phyloP scores from a whole-genome alignment of 352 stramenopile genomes.

The Phytophthora idaei region DNA sequence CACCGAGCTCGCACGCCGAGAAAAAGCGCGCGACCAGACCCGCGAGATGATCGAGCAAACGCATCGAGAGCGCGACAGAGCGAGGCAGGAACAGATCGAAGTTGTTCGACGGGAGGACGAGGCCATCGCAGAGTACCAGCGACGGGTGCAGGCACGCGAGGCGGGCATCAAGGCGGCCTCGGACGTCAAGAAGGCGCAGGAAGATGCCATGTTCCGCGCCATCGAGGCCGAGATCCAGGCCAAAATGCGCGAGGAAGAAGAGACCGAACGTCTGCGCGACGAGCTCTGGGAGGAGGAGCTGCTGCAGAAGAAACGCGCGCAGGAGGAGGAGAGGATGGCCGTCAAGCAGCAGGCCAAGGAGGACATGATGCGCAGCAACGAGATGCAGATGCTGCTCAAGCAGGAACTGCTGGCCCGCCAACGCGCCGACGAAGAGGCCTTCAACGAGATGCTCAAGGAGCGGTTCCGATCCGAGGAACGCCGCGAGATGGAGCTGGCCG shows the following conservation, averaged over 20 bases:
- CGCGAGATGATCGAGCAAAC: slow-evolving; percentile 62
- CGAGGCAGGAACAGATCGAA: slow-evolving; percentile 33
- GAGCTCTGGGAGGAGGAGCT: slow-evolving; percentile 94
- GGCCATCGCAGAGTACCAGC: slow-evolving; percentile 57
- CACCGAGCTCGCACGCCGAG: slow-evolving; percentile 65
- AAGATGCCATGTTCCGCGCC: slow-evolving; percentile 72
- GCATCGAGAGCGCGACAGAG: slow-evolving; percentile 47
- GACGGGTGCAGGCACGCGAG: slow-evolving; percentile 53
- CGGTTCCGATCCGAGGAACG: slow-evolving; percentile 71
- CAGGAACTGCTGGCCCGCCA: slow-evolving; percentile 61
- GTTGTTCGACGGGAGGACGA: slow-evolving; percentile 47
- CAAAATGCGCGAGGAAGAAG: slow-evolving; percentile 83
- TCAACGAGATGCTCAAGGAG: slow-evolving; percentile 67
- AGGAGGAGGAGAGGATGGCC: slow-evolving; percentile 72
- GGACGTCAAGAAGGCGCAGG: slow-evolving; percentile 67
- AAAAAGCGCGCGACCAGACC: slow-evolving; percentile 64
- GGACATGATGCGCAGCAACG: slow-evolving; percentile 88
- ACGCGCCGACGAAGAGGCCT: slow-evolving; percentile 67
- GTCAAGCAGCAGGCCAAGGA: slow-evolving; percentile 81
- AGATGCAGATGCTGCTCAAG: slow-evolving; percentile 64
- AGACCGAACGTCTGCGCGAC: slow-evolving; percentile 87
- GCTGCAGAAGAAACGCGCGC: slow-evolving; percentile 67
- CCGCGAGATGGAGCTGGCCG: slow-evolving; percentile 67
- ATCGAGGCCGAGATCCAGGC: slow-evolving; percentile 88
- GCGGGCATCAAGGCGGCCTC: slow-evolving; percentile 61